Percentiles rank a stretch among this genome's conserved stretches.
These are phyloP conservation scores for Candida schatavii DNA, from an alignment of 805 yeast genomes.

Conservation along the genomic window DNA sequence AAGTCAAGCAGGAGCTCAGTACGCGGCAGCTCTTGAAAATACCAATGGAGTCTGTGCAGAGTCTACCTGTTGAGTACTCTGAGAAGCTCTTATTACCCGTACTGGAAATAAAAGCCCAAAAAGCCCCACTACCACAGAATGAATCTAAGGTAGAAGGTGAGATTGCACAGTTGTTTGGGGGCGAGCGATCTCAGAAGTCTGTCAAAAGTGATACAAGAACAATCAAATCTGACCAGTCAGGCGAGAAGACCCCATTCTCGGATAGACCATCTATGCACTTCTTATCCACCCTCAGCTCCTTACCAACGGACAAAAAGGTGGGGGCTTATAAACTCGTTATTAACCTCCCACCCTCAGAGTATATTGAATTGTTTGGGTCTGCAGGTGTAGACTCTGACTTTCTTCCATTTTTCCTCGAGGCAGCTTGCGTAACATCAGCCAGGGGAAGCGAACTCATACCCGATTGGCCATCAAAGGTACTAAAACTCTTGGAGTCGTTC, in stretches of 20 bases:
- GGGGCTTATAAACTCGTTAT: slow-evolving; percentile 38
- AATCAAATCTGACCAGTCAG: not conserved
- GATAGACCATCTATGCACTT: slow-evolving; percentile 24
- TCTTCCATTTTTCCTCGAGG: slow-evolving; percentile 46
- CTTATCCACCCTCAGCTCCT: slow-evolving; percentile 21
- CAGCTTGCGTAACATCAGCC: slow-evolving; percentile 24
- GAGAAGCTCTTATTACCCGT: slow-evolving; percentile 1
- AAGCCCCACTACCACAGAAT: not conserved
- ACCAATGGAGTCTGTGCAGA: slow-evolving; percentile 41
- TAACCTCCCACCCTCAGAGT: slow-evolving; percentile 19
- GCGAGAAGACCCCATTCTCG: slow-evolving; percentile 13
- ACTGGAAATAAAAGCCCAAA: too few species aligned
- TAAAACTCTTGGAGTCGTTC: slow-evolving; percentile 21
- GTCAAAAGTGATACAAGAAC: not conserved
- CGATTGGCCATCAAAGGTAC: slow-evolving; percentile 12
- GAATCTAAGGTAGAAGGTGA: not conserved
- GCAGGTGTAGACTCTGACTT: slow-evolving; percentile 52
- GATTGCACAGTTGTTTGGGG: slow-evolving; percentile 16
- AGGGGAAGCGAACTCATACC: slow-evolving; percentile 1
- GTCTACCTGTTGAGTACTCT: slow-evolving; percentile 38
- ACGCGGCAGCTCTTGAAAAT: slow-evolving; percentile 14
- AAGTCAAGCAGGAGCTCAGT: not conserved
- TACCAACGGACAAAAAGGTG: slow-evolving; percentile 23
- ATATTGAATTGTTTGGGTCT: slow-evolving; percentile 29
- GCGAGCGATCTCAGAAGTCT: not conserved